These are phyloP conservation scores for Metschnikowia similis DNA, from an alignment of 805 yeast species.

Conservation along the genomic window DNA sequence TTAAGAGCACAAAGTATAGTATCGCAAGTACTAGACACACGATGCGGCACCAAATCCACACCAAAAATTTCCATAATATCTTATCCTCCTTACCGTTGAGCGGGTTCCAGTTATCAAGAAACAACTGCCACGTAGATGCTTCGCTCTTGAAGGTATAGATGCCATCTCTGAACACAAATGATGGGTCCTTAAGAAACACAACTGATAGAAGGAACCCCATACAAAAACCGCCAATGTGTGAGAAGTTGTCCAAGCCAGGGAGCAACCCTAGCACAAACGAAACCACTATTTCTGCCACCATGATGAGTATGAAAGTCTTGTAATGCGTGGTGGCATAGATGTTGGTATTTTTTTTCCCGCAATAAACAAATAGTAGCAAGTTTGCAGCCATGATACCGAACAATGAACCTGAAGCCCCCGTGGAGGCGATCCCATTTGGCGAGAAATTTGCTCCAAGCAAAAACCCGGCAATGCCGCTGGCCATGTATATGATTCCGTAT, in stretches of 20 bases:
- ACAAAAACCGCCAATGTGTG: conserved; percentile 72
- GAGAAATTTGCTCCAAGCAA: conserved; percentile 66
- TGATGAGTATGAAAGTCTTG: conserved; percentile 39
- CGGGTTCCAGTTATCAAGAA: conserved; percentile 39
- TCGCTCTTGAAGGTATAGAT: conserved; percentile 32
- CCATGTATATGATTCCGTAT: conserved; percentile 51
- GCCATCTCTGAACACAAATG: conserved; percentile 39
- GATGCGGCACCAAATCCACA: conserved; percentile 51
- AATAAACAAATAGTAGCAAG: conserved; percentile 48
- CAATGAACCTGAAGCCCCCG: conserved; percentile 70
- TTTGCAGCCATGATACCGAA: conserved; percentile 68
- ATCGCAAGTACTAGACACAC: conserved; percentile 42
- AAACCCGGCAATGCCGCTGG: conserved; percentile 64
- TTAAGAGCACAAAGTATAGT: conserved; percentile 47
- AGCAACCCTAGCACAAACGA: conserved; percentile 60
- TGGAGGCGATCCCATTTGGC: conserved; percentile 60
- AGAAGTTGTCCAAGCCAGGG: conserved; percentile 72
- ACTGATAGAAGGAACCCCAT: conserved; percentile 53
- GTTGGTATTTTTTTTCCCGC: conserved; percentile 48
- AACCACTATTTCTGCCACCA: conserved; percentile 54
- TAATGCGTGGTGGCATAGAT: conserved; percentile 45
- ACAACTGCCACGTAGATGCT: conserved; percentile 29
- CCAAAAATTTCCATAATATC: conserved; percentile 35
- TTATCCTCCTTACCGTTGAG: conserved; percentile 30
- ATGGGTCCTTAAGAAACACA: conserved; percentile 53